Conservation (phyloP, 345 rosid species). For the Stellera chamaejasme region DNA sequence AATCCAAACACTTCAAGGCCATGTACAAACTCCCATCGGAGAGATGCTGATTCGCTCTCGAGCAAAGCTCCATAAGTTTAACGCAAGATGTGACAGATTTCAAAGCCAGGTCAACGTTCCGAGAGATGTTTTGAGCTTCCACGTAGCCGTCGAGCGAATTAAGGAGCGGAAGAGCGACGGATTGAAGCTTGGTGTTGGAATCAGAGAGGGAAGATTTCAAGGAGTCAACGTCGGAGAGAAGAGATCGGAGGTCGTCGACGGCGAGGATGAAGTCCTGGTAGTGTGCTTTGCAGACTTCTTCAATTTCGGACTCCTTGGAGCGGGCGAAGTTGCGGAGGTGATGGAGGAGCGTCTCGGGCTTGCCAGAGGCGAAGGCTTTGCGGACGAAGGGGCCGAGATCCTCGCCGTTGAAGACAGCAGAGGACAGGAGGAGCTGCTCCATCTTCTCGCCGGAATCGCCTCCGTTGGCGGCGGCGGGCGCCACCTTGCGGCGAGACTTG, state of each 20-base stretch:
- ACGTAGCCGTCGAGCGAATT: constrained; percentile 63
- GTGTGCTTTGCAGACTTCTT: constrained; percentile 96
- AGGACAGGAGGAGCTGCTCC: constrained; percentile 75
- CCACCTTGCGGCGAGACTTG: constrained; percentile 71
- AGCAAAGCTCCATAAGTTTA: constrained; percentile 69
- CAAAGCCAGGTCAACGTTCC: constrained; percentile 67
- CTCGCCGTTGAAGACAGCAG: constrained; percentile 90
- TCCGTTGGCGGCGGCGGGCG: constrained; percentile 34
- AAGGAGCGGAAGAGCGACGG: constrained; percentile 77
- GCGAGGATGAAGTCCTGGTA: constrained; percentile 95
- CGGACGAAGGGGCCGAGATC: constrained; percentile 90
- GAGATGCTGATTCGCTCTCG: constrained; percentile 67
- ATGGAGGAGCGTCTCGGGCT: constrained; percentile 81
- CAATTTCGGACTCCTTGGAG: constrained; percentile 92
- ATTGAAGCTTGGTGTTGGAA: constrained; percentile 81
- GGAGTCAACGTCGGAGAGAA: constrained; percentile 91
- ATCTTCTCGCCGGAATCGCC: constrained; percentile 75
- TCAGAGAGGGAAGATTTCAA: constrained; percentile 84
- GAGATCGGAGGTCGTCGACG: constrained; percentile 96
- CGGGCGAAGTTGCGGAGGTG: constrained; percentile 84
- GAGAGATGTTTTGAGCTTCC: constrained; percentile 63
- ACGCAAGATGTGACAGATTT: constrained; percentile 41
- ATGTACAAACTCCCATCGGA: constrained; percentile 60
- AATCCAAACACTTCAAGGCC: constrained; percentile 80
- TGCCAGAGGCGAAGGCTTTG: constrained; percentile 69